A percentile compares a stretch with the other conserved stretches of the same genome.
These are phyloP conservation scores for Solanum sparsipilum DNA, from an alignment of 257 asterid genomes.

Conservation along the genomic window DNA sequence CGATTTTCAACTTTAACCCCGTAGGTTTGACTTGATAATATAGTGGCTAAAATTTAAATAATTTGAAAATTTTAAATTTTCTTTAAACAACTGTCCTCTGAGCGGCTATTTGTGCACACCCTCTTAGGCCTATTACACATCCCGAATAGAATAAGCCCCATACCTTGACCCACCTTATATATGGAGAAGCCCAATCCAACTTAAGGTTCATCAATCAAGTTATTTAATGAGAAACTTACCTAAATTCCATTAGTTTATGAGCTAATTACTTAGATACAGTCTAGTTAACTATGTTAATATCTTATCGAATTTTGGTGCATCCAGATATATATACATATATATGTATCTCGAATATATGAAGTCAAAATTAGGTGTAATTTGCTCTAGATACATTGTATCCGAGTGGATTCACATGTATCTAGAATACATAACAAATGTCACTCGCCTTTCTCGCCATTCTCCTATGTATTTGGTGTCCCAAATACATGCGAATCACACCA, in stretches of 20 bases:
- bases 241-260: neutral
- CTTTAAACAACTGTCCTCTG: neutral
- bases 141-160: neutral
- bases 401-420: too few species aligned
- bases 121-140: neutral
- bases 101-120: neutral
- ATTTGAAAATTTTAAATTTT: neutral
- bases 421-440: too few species aligned
- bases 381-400: too few species aligned
- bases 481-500: too few species aligned
- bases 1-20: neutral
- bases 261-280: too few species aligned
- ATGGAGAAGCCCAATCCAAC: neutral
- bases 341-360: too few species aligned
- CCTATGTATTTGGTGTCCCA: too few species aligned
- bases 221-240: neutral
- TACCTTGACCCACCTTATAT: neutral
- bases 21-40: neutral
- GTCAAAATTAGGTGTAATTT: too few species aligned
- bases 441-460: fast-evolving
- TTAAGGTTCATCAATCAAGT: neutral
- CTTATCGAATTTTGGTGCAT: too few species aligned
- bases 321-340: too few species aligned
- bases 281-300: too few species aligned
- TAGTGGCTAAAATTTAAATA: neutral